Conservation (phyloP, 2,329 filamentous ascomycete genomes). For the Penicillium sp. region DNA sequence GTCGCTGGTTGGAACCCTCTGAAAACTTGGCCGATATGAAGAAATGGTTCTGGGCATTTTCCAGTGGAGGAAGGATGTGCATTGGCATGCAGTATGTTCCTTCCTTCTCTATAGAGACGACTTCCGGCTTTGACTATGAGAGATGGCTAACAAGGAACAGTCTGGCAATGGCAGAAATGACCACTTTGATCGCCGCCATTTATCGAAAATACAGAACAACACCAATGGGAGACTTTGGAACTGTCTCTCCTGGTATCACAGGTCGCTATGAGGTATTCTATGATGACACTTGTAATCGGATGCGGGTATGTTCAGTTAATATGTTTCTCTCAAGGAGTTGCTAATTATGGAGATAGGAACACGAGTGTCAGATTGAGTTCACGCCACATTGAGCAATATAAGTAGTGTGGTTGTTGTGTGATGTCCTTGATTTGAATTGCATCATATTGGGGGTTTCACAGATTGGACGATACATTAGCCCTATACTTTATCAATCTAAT, state of each 20-base stretch:
- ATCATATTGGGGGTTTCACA: neutral
- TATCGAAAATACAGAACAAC: neutral
- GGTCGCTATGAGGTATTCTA: neutral
- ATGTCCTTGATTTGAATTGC: neutral
- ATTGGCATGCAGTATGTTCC: neutral
- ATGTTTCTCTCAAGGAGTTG: neutral
- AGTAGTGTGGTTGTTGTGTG: neutral
- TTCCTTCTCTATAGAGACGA: neutral
- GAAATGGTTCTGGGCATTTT: conserved; percentile 1
- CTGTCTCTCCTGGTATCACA: neutral
- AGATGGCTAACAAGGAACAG: neutral
- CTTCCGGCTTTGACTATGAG: neutral
- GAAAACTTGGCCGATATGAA: neutral
- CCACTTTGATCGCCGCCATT: neutral
- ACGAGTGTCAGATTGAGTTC: neutral
- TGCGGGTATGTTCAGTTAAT: neutral
- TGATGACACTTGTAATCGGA: neutral
- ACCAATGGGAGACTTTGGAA: neutral
- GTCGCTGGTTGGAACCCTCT: neutral
- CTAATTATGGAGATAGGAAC: neutral
- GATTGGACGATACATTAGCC: neutral
- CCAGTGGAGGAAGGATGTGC: neutral
- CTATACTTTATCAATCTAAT: neutral
- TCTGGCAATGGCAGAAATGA: neutral
- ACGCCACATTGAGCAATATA: neutral